Conservation (phyloP, 345 rosid genomes). For the Melaleuca quinquenervia region DNA sequence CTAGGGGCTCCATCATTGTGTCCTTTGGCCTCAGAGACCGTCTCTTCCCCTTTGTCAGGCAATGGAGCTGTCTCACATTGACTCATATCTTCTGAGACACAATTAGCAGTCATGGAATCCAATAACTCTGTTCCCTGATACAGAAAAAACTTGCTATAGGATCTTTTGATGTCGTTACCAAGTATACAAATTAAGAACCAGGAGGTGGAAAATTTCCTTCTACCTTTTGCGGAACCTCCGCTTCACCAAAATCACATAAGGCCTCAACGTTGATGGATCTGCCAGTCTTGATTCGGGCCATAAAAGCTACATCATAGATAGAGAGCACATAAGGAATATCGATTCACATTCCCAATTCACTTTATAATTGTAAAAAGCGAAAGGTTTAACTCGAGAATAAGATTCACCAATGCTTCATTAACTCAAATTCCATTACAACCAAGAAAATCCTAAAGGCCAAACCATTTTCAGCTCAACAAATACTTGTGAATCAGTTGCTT, state of each 20-base stretch:
- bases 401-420: neutral
- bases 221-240: slow-evolving; percentile 53
- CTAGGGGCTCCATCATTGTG: neutral
- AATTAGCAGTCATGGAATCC: slow-evolving; percentile 5
- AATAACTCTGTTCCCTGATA: slow-evolving; percentile 34
- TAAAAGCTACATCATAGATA: slow-evolving; percentile 48
- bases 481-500: neutral
- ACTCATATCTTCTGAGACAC: slow-evolving; percentile 7
- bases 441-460: neutral
- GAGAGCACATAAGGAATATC: neutral
- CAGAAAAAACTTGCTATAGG: neutral
- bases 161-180: neutral
- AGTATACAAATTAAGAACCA: neutral
- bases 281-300: slow-evolving; percentile 66
- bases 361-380: neutral
- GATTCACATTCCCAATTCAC: neutral
- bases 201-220: neutral
- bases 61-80: slow-evolving; percentile 1
- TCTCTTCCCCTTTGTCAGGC: slow-evolving; percentile 1
- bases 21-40: slow-evolving; percentile 1
- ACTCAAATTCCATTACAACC: too few relatives aligned
- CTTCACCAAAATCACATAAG: slow-evolving; percentile 73
- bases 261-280: slow-evolving; percentile 62
- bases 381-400: neutral
- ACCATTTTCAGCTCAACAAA: neutral